Evolutionary conservation across 495 filamentous ascomycete species (phyloP), one percentile per base, ranked within the genome.

Genomic region (Aspergillus kassunensis): DNA sequence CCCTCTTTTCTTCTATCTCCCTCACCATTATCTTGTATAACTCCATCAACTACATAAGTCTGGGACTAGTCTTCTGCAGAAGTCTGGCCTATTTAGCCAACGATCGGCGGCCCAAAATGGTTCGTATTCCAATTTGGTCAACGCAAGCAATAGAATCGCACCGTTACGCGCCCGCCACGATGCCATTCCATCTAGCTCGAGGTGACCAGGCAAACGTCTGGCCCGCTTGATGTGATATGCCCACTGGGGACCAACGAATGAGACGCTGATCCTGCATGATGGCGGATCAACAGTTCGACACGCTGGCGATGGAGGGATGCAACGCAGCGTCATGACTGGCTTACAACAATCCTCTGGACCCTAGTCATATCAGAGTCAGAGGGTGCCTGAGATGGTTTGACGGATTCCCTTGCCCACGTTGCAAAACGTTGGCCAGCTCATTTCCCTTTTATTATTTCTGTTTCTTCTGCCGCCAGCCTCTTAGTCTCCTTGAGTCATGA

Each of bases 111-210:
- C 23, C 15, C 24, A 6, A n/a, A 11, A 24, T 27, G 23, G 42
- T 53, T 53, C 42, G 33, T 46, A n/a, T 46, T 24, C 23, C 42
- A 30, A 49, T 13, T 35, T 35, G 21, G 12, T 2, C 45, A 10
- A 43, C 18, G 29, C 49, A 37, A 54, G 50, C 59, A 61, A 61
- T 61, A 50, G 31, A 23, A 45, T 21, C 37, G 20, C 36, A 40
- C 48, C 54, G 29, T 59, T 62, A 62, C 49, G 60, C 60, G 60
- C 60, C 60, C 53, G 56, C 45, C 36, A 33, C 37, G 43, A 44
- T 44, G 42, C 51, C 45, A 23, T 29, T 1, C 19, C 16, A 19
- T 21, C 39, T 48, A 46, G 41, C 29, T 44, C 27, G 15, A 18
- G 27, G 33, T 40, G 54, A 49, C 48, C 44, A 49, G 51, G 36